phyloP scores from a whole-genome alignment of 129 eudicot species.

The carrot (Daucus carota) region DNA sequence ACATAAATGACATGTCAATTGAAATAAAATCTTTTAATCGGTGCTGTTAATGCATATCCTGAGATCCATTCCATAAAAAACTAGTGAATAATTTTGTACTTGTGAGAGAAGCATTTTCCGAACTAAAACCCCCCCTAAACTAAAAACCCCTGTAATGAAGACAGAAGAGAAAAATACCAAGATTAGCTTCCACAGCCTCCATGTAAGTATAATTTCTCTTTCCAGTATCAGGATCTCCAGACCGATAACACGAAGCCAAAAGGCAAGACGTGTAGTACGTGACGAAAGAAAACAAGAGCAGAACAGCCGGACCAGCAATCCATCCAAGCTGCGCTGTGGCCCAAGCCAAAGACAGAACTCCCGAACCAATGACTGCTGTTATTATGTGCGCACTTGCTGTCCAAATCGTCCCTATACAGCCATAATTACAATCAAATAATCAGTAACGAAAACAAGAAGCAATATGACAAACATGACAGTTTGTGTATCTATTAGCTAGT shows the following conservation, averaged over 20 bases:
- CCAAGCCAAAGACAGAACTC: slow-evolving; percentile 68
- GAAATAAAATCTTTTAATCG: too few species aligned
- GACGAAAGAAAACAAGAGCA: slow-evolving; percentile 48
- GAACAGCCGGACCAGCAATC: slow-evolving; percentile 57
- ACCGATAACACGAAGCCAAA: slow-evolving; percentile 55
- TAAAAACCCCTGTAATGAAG: too few species aligned
- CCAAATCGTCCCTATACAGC: slow-evolving; percentile 39
- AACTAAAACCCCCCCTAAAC: too few species aligned
- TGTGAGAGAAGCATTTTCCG: too few species aligned
- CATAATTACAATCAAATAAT: not conserved
- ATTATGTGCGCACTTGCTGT: slow-evolving; percentile 66
- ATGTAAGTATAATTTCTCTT: slow-evolving; percentile 61
- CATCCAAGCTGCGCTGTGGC: slow-evolving; percentile 64
- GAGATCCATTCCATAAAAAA: too few species aligned
- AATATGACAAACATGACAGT: not conserved
- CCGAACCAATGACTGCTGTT: slow-evolving; percentile 66
- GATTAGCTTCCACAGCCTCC: slow-evolving; percentile 56
- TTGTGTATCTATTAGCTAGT: not conserved
- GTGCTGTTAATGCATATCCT: too few species aligned
- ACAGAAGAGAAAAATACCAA: slow-evolving; percentile 24
- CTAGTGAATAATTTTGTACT: too few species aligned
- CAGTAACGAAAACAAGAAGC: not conserved
- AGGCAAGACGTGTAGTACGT: slow-evolving; percentile 64
- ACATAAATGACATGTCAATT: too few species aligned
- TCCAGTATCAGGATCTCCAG: slow-evolving; percentile 47